A percentile compares a stretch with the other conserved stretches of the same genome.
phyloP scores from a whole-genome alignment of 306 rosid species.

The Mimosa pudica region DNA sequence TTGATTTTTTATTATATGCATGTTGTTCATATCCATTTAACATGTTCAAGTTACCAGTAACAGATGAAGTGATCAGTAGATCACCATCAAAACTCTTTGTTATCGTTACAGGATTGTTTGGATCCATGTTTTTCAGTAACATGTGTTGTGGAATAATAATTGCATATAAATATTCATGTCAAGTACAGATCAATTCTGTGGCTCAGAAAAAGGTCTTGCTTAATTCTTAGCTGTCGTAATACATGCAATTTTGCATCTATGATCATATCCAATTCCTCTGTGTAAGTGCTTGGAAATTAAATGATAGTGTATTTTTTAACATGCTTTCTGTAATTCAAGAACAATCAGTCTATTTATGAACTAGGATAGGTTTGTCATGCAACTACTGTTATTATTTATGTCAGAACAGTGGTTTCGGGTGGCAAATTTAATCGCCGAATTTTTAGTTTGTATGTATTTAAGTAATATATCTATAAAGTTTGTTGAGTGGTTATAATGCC shows the following conservation, averaged over 20 bases:
- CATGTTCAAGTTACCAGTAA: constrained; percentile 13
- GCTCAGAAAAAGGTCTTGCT: background rate
- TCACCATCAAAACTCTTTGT: background rate
- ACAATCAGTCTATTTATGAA: constrained; percentile 15
- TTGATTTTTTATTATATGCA: constrained; percentile 24
- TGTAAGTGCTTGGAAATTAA: constrained; percentile 17
- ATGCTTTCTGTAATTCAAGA: constrained; percentile 18
- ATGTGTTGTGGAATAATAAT: constrained; percentile 12
- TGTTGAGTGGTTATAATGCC: background rate
- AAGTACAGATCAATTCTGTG: constrained; percentile 16
- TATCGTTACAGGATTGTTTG: background rate
- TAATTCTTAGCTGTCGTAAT: background rate
- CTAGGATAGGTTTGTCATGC: background rate
- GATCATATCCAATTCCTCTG: constrained; percentile 10
- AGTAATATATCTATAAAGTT: background rate
- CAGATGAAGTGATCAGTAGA: background rate
- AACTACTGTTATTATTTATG: background rate
- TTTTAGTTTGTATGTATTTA: background rate
- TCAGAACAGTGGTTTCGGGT: background rate
- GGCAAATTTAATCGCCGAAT: background rate
- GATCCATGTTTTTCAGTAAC: background rate
- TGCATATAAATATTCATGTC: constrained; percentile 14
- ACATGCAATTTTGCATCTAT: constrained; percentile 1
- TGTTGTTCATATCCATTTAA: constrained; percentile 23
- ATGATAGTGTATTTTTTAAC: constrained; percentile 1